Base-by-base conservation (phyloP, 371 early-diverging fungal genomes). In the Actinomortierella wolfii region DNA sequence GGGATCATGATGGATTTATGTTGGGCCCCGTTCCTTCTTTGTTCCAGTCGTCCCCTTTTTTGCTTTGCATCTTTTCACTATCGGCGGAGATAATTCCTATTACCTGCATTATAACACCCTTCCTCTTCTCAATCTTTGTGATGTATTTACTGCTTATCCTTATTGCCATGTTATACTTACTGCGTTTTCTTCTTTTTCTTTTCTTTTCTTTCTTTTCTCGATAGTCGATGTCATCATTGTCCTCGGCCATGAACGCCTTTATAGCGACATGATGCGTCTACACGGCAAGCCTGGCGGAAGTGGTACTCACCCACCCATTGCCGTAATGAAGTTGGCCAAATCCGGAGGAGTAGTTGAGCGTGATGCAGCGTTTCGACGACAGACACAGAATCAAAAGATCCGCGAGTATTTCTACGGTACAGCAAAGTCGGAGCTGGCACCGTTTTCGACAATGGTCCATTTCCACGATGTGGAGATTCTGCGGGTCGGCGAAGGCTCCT, bases 351-450 rank as follows among this genome's bases (percentile, higher is more conserved):
- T 91, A 78, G 97, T 96, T 1, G 87, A 91, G 54, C 83, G 97
- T 14, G 94, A 95, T 75, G 74, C 85, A 8, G 73, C 79, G 7
- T 92, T 83, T 68, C 76, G 92, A 42, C 76, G 87, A 17, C 87
- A 90, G 45, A 58, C 83, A 2, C 92, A 93, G 73, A 82, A 86
- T 50, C 82, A 86, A 42, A 86, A 85, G 58, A 91, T 98, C 5
- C 87, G 87, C 8, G 92, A 93, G 71, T 98, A 98, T 81, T 98
- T 98, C 81, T 96, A 97, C 76, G 98, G 98, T 3, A 90, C 92
- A 0, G 59, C 83, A 1, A 80, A 83, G 52, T 68, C 60, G 0
- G 92, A 92, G 57, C 66, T 94, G 44, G 86, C 88, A 13, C 96
- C 98, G 13, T 96, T 90, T 62, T 90, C 93, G 3, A 89, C 88